Percentiles rank a stretch among this genome's conserved stretches.
phyloP scores from a whole-genome alignment of 2,329 filamentous ascomycete species.

The Chaetomiaceae sp. region DNA sequence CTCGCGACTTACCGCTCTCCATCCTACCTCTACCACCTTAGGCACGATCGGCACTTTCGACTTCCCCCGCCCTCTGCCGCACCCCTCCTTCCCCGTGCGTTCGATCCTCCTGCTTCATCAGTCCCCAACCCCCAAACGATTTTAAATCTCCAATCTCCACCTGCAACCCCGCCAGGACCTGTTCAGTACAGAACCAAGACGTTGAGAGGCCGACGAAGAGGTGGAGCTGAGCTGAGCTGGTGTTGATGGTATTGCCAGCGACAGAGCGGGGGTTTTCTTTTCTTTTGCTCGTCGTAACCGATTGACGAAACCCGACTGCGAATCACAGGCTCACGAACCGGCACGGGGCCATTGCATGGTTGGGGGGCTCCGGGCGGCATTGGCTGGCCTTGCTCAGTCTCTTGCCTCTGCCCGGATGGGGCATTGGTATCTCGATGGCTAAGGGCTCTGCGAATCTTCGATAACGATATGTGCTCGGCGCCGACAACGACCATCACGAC shows the following conservation, averaged over 20 bases:
- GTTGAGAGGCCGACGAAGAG: background rate
- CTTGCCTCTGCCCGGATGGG: slow-evolving; percentile 16
- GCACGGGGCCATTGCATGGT: slow-evolving; percentile 19
- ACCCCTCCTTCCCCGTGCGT: slow-evolving; percentile 12
- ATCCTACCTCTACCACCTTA: background rate
- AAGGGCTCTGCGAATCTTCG: slow-evolving; percentile 11
- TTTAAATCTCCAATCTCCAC: slow-evolving; percentile 4
- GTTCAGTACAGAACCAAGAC: background rate
- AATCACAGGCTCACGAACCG: background rate
- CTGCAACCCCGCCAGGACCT: slow-evolving; percentile 2
- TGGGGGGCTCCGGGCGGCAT: slow-evolving; percentile 9
- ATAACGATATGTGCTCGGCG: background rate
- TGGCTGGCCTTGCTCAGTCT: slow-evolving; percentile 18
- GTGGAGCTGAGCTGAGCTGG: background rate
- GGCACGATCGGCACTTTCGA: slow-evolving; percentile 2
- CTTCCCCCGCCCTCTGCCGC: background rate
- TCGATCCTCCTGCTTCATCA: background rate
- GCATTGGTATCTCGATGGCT: slow-evolving; percentile 12
- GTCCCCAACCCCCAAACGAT: background rate
- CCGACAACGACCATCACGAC: background rate
- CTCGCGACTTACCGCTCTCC: background rate
- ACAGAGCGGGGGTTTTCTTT: background rate
- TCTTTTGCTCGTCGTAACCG: background rate
- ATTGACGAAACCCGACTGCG: background rate
- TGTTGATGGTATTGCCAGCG: background rate